Percentiles rank a stretch among this genome's conserved stretches.
Conservation (phyloP, 495 filamentous ascomycete genomes). For the Neurospora sp. region DNA sequence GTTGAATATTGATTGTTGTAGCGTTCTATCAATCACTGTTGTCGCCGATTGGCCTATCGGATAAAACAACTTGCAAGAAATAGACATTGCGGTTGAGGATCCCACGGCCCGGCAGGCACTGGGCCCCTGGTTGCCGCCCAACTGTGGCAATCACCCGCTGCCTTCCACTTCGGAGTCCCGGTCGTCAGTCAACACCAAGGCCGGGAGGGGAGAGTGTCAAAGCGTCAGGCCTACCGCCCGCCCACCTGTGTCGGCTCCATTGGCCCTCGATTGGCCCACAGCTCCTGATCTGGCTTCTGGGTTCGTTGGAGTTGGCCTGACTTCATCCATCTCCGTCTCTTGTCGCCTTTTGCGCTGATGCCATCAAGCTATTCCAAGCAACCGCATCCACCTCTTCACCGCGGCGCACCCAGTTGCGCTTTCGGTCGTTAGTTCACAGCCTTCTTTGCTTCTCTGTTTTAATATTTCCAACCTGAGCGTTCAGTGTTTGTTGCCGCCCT, state of each 20-base stretch:
- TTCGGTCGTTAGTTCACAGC: not conserved
- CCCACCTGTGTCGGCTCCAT: not conserved
- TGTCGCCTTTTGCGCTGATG: not conserved
- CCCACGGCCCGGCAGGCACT: not conserved
- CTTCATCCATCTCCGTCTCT: not conserved
- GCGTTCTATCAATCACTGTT: not conserved
- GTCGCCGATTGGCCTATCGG: slow-evolving; percentile 11
- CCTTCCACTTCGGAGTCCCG: not conserved
- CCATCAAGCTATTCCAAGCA: not conserved
- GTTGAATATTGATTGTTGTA: not conserved
- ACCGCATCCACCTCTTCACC: not conserved
- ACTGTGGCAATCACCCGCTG: not conserved
- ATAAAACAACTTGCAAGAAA: slow-evolving; percentile 3
- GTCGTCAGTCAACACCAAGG: not conserved
- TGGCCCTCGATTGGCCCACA: not conserved
- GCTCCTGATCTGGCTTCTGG: not conserved
- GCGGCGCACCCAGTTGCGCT: not conserved
- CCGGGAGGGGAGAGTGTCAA: not conserved
- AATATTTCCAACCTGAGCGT: not conserved
- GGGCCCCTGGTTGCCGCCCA: not conserved
- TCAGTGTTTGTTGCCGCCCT: not conserved
- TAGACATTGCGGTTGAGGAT: not conserved
- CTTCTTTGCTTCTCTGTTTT: not conserved
- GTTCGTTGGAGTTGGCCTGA: not conserved
- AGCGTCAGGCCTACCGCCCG: not conserved